Base-by-base conservation (phyloP, 495 filamentous ascomycete genomes). In the Trichoderma asperelloides region DNA sequence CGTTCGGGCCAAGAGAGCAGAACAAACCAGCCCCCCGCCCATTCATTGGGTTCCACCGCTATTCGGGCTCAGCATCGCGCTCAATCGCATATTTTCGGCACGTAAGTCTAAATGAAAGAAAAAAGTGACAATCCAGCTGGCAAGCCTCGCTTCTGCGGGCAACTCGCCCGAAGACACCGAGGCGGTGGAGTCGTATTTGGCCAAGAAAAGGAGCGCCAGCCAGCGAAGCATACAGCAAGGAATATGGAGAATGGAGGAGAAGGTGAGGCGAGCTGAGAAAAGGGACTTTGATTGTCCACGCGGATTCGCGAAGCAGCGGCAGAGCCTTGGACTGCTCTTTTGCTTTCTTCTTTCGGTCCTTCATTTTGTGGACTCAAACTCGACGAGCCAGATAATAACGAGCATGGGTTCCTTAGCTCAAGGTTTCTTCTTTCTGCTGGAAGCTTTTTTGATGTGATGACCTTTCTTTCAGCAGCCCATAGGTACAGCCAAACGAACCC, bases 1-100 rank as follows among this genome's bases (percentile, higher is more conserved):
- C 16, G 43, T 47, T 47, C 16, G 43, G 43, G 43, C 43, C 43
- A 47, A 47, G 43, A 47, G 43, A 37, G 33, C 33, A 37, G 5
- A 37, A 7, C 5, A 37, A 37, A 37, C 13, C 43, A 47, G 4
- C 91, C 91, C 49, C n/a, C 11, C 49, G 49, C 9, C 55, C 23
- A 23, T 25, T 11, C 9, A 60, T 60, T 60, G 25, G 55, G 55
- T 60, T 30, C 55, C 55, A 60, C 55, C 55, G 55, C 55, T 60
- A 74, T 91, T 87, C 41, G 88, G 86, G 73, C 86, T 88, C 33
- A 80, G 83, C 0, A 88, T 81, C 76, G 79, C 83, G 47, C 76
- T 72, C n/a, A 67, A 66, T 65, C 25, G 62, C 23, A 25, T 16
- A 60, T 21, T 51, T 21, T 23, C 55, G 11, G 55, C 27, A 60